These are phyloP conservation scores for Zea mays DNA, from an alignment of 176 grass and related monocot genomes.

Conservation along the genomic window DNA sequence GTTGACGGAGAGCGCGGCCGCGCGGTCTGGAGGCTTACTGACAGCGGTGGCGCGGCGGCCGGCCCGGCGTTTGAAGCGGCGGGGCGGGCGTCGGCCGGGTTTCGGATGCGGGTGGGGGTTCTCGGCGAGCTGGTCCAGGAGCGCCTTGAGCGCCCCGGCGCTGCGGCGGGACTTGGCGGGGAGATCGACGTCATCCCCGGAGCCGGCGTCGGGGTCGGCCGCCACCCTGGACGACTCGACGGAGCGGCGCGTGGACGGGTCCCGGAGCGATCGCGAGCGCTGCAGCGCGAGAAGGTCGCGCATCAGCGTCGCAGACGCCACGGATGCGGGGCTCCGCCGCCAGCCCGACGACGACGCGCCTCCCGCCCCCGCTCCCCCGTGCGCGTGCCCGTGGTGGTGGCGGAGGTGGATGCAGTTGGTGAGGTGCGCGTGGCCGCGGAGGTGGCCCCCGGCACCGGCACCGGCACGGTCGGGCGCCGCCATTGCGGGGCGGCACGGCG, in stretches of 20 bases:
- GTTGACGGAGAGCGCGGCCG: conserved; percentile 52
- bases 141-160: conserved; percentile 51
- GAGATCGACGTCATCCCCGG: not conserved
- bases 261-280: conserved; percentile 69
- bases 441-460: conserved; percentile 46
- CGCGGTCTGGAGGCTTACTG: conserved; percentile 27
- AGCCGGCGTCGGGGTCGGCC: conserved; percentile 45
- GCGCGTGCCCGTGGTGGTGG: conserved; percentile 53
- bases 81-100: conserved; percentile 29
- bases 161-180: conserved; percentile 48
- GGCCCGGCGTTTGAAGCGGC: conserved; percentile 53
- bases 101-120: conserved; percentile 37
- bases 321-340: conserved; percentile 47
- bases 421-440: conserved; percentile 73
- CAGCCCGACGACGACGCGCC: conserved; percentile 43
- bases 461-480: conserved; percentile 44
- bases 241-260: conserved; percentile 88
- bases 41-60: conserved; percentile 28
- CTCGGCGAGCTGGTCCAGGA: conserved; percentile 55
- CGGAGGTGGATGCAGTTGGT: conserved; percentile 84
- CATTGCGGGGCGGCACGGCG: conserved; percentile 28
- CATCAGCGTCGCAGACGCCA: conserved; percentile 50
- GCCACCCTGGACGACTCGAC: conserved; percentile 69
- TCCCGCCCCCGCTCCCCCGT: not conserved
- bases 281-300: conserved; percentile 84